A percentile compares a stretch with the other conserved stretches of the same genome.
Evolutionary conservation across 768 basidiomycete species (phyloP).

Genomic region (Calocybe indica): DNA sequence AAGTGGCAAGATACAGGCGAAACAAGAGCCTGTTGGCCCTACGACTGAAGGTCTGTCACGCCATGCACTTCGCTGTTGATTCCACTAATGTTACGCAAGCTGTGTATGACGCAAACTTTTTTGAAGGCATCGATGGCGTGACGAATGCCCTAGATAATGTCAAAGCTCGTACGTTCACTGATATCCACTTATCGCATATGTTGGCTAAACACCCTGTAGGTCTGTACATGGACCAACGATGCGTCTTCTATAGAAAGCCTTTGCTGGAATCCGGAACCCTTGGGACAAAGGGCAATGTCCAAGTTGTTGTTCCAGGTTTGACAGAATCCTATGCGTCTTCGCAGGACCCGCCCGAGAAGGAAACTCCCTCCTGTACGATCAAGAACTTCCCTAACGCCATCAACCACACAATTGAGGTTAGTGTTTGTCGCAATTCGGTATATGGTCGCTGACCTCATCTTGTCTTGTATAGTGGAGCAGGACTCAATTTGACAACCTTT

Average conservation of each 20-base stretch:
- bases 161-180: conserved; percentile 68
- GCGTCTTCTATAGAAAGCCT: conserved; percentile 94
- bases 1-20: conserved; percentile 76
- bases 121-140: conserved; percentile 81
- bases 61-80: conserved; percentile 1
- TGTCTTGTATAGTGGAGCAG: conserved; percentile 72
- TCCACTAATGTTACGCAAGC: conserved; percentile 62
- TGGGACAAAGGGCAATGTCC: conserved; percentile 96
- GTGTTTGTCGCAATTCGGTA: conserved; percentile 10
- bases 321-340: conserved; percentile 98
- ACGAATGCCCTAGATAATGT: conserved; percentile 98
- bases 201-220: conserved; percentile 37
- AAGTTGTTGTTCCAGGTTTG: conserved; percentile 89
- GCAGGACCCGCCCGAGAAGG: conserved; percentile 98
- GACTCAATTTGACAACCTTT: conserved; percentile 86
- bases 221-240: conserved; percentile 97
- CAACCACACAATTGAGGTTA: conserved; percentile 93
- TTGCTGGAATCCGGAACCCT: conserved; percentile 96
- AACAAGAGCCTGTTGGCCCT: conserved; percentile 90
- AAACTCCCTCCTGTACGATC: conserved; percentile 93
- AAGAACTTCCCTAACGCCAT: conserved; percentile 99
- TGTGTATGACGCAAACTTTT: conserved; percentile 86
- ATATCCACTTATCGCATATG: conserved; percentile 5
- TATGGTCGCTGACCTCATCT: background rate
- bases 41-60: conserved; percentile 79